Conservation (phyloP, 441 rosid genomes). For the Hypseocharis bilobata region DNA sequence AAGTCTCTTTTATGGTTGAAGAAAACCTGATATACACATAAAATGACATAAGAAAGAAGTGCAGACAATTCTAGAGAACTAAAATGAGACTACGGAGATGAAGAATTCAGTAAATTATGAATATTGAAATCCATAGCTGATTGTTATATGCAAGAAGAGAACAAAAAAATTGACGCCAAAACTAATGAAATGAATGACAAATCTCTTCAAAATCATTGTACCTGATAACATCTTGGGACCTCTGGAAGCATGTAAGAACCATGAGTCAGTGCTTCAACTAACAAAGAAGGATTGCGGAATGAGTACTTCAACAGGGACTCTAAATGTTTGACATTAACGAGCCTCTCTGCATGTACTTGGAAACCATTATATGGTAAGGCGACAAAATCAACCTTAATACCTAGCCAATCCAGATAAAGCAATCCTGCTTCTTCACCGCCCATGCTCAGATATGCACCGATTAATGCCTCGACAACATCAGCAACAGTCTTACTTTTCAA, state of each 20-base stretch:
- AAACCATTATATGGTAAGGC: conserved; percentile 28
- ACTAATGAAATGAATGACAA: too few species aligned
- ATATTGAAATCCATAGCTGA: too few species aligned
- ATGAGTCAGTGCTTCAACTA: conserved; percentile 88
- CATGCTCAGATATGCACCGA: conserved; percentile 66
- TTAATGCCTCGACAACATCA: conserved; percentile 73
- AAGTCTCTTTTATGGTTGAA: too few species aligned
- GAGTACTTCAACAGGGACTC: conserved; percentile 51
- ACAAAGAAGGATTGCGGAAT: conserved; percentile 54
- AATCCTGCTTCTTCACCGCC: conserved; percentile 68
- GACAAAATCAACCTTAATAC: conserved; percentile 45
- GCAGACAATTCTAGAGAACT: too few species aligned
- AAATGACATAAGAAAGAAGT: too few species aligned
- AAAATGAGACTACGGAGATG: too few species aligned
- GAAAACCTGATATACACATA: too few species aligned
- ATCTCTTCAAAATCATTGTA: conserved; percentile 22
- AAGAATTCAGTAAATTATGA: too few species aligned
- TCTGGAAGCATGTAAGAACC: conserved; percentile 90
- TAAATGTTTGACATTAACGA: conserved; percentile 35
- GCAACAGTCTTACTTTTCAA: conserved; percentile 60
- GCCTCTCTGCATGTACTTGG: conserved; percentile 30
- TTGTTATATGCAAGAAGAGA: too few species aligned
- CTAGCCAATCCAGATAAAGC: conserved; percentile 59
- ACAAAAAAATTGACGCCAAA: too few species aligned
- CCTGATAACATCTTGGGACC: conserved; percentile 86